Conservation (phyloP, 306 rosid genomes). For the Adenanthera pavonina region DNA sequence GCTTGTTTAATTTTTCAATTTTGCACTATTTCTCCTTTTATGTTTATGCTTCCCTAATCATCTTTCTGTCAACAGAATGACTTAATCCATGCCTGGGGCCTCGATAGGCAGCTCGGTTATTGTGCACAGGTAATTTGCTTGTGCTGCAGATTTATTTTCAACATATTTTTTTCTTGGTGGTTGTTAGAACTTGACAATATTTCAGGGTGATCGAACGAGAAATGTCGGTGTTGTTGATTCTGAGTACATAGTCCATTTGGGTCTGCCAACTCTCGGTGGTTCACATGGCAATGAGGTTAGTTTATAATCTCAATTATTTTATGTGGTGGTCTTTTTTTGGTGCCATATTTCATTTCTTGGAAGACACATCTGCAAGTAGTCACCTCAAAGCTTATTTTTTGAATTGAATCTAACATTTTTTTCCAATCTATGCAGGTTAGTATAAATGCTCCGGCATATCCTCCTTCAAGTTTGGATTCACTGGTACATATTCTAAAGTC, state of each 20-base stretch:
- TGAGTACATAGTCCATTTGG: slow-evolving; percentile 83
- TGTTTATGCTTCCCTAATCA: slow-evolving; percentile 34
- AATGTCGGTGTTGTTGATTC: slow-evolving; percentile 88
- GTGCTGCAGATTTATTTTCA: slow-evolving; percentile 7
- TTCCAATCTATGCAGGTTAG: background rate
- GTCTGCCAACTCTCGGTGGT: slow-evolving; percentile 87
- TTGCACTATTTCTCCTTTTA: slow-evolving; percentile 20
- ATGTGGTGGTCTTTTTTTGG: slow-evolving; percentile 1
- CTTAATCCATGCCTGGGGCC: slow-evolving; percentile 97
- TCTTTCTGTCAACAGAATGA: slow-evolving; percentile 72
- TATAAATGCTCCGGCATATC: background rate
- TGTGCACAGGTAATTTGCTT: slow-evolving; percentile 80
- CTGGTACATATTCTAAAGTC: slow-evolving; percentile 15
- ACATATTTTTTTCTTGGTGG: slow-evolving; percentile 10
- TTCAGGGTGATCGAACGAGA: slow-evolving; percentile 76
- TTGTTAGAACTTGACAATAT: slow-evolving; percentile 39
- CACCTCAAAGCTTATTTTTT: background rate
- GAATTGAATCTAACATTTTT: slow-evolving; percentile 18
- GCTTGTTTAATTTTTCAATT: slow-evolving; percentile 7
- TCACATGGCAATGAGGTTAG: slow-evolving; percentile 65
- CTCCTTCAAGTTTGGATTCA: background rate
- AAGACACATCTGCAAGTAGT: background rate
- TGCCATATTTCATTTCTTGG: slow-evolving; percentile 7
- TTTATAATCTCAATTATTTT: slow-evolving; percentile 9
- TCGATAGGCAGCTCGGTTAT: slow-evolving; percentile 85